Conservation (phyloP, 1,139 yeast genomes). For the Suhomyces terraborum region DNA sequence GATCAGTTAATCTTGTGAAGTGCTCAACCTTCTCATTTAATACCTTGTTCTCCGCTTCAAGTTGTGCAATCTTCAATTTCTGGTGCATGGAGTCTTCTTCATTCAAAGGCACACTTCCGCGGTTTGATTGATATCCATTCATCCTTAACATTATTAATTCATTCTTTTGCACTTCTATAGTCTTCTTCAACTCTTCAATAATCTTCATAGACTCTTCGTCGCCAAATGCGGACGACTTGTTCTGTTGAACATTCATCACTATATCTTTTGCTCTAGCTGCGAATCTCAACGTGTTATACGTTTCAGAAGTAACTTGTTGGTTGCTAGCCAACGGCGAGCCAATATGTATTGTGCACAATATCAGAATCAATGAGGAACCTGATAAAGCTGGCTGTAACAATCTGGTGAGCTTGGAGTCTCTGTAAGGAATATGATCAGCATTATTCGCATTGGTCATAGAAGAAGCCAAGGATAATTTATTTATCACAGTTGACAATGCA, state of each 20-base stretch:
- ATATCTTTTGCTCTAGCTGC: conserved; percentile 94
- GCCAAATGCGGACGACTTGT: conserved; percentile 33
- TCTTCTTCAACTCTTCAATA: conserved; percentile 48
- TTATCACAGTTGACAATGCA: conserved; percentile 87
- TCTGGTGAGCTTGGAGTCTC: conserved; percentile 90
- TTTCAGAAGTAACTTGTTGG: conserved; percentile 64
- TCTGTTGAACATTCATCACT: conserved; percentile 64
- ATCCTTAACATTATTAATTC: conserved; percentile 38
- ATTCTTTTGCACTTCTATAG: conserved; percentile 46
- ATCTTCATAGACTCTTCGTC: conserved; percentile 47
- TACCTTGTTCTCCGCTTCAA: conserved; percentile 62
- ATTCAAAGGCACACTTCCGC: not conserved
- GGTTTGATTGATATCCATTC: conserved; percentile 1
- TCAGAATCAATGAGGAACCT: conserved; percentile 83
- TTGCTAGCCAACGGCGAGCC: conserved; percentile 36
- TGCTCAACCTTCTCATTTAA: conserved; percentile 71
- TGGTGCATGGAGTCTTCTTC: not conserved
- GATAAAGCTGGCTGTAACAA: conserved; percentile 88
- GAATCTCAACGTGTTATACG: conserved; percentile 83
- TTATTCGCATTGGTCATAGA: conserved; percentile 19
- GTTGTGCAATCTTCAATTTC: conserved; percentile 34
- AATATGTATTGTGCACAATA: conserved; percentile 81
- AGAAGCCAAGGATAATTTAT: conserved; percentile 58
- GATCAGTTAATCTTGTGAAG: conserved; percentile 59
- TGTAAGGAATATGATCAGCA: conserved; percentile 76